phyloP scores from a whole-genome alignment of 441 rosid genomes.

The Geranium incanum region DNA sequence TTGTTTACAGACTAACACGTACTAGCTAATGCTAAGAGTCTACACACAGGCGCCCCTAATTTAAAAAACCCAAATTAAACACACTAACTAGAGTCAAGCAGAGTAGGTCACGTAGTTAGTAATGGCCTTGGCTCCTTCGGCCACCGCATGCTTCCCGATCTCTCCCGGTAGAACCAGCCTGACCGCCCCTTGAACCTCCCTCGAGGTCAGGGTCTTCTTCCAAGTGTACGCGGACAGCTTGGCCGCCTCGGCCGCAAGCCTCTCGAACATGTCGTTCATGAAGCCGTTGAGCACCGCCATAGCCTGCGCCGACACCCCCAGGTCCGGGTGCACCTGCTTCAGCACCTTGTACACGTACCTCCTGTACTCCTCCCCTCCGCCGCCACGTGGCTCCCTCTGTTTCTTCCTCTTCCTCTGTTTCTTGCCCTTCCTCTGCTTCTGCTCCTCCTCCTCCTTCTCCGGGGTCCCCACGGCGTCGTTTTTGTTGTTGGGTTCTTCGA shows the following conservation, averaged over 20 bases:
- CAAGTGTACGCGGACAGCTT: slow-evolving; percentile 32
- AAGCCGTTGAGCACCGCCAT: slow-evolving; percentile 59
- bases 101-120: slow-evolving; percentile 31
- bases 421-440: slow-evolving; percentile 1
- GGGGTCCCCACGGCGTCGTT: background rate
- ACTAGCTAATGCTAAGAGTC: too few relatives aligned
- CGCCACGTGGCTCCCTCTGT: background rate
- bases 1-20: background rate
- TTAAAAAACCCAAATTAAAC: background rate
- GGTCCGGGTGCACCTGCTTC: slow-evolving; percentile 68
- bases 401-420: slow-evolving; percentile 5
- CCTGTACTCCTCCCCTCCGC: slow-evolving; percentile 27
- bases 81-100: background rate
- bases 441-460: background rate
- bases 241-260: slow-evolving; percentile 58
- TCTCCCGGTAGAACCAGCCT: slow-evolving; percentile 70
- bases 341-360: slow-evolving; percentile 33
- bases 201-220: slow-evolving; percentile 44
- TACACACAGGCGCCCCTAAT: background rate
- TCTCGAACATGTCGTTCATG: slow-evolving; percentile 68
- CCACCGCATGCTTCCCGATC: slow-evolving; percentile 62
- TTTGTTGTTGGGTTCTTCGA: background rate
- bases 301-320: slow-evolving; percentile 57
- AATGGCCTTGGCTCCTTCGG: slow-evolving; percentile 67
- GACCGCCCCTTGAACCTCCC: slow-evolving; percentile 70